phyloP scores from a whole-genome alignment of 78 protist genomes.

The Dictyostelium brefeldianum region DNA sequence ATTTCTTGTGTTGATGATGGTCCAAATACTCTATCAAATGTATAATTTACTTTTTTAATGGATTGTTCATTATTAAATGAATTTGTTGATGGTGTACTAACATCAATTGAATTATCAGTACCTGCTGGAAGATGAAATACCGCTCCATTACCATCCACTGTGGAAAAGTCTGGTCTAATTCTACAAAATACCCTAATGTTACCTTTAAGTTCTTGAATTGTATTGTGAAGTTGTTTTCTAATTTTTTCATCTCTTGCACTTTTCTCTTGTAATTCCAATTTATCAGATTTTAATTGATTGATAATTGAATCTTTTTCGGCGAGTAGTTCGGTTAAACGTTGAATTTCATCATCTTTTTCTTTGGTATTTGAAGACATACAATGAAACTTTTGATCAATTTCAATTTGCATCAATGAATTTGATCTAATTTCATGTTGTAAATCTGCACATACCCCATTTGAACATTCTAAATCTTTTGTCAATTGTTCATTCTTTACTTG shows the following conservation, averaged over 20 bases:
- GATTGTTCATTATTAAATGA: not conserved
- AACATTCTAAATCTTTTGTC: not conserved
- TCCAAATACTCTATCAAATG: conserved; percentile 88
- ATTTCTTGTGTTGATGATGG: conserved; percentile 76
- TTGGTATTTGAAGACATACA: not conserved
- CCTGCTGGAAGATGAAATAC: not conserved
- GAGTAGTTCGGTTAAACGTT: not conserved
- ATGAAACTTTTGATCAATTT: not conserved
- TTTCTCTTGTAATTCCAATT: conserved; percentile 6
- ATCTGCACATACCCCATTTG: not conserved
- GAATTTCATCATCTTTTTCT: not conserved
- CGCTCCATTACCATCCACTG: not conserved
- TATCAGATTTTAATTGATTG: not conserved
- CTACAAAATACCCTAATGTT: conserved; percentile 94
- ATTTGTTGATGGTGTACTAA: not conserved
- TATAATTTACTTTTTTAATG: conserved; percentile 16
- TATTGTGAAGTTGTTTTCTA: conserved; percentile 63
- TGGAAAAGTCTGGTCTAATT: conserved; percentile 78
- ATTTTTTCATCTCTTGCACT: conserved; percentile 58
- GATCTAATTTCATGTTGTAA: not conserved
- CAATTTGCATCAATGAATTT: not conserved
- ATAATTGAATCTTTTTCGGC: not conserved
- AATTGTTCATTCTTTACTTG: not conserved
- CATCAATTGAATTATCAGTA: conserved; percentile 21
- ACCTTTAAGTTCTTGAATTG: conserved; percentile 88